Evolutionary conservation across 2,329 filamentous ascomycete species (phyloP), one percentile per base, ranked within the genome.

Genomic region (Claviceps pusilla): DNA sequence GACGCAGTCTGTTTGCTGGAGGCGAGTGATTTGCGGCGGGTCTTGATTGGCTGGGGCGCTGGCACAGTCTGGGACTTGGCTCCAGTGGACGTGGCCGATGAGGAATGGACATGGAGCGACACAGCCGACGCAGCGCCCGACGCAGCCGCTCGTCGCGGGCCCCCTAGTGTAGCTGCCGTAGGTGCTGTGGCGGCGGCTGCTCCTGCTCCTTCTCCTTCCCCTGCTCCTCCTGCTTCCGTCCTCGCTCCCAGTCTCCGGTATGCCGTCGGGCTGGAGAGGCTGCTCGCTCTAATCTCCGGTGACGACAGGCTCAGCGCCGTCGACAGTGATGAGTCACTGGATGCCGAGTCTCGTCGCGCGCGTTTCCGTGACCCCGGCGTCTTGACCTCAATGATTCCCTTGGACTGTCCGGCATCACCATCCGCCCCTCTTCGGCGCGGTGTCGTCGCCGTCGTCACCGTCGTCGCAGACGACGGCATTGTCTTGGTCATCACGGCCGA

Each of bases 301-400:
- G 70, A 71, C 48, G 69, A 68, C 52, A 72, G 61, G 59, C 65
- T 71, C 64, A 66, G 63, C 47, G 63, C 64, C 19, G 69, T 69
- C 19, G 70, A 72, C 31, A 73, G 65, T n/a, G 71, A 72, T 24
- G 71, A 73, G 59, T 71, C 69, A 63, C 70, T 73, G 7, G 68
- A 69, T 35, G 61, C 67, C 39, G 70, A 73, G 54, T 66, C 65
- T 41, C 68, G 63, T 46, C 70, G 63, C 33, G 58, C 58, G 54
- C 66, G 63, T 63, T 62, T 68, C 29, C 66, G 64, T 54, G 67
- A 66, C 37, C 55, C 50, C n/a, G 69, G 69, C 33, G 69, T 72
- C 56, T 66, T 62, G 24, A 65, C 59, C 33, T 62, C 64, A 54
- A 57, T 61, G 41, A 60, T 58, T 50, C 46, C 39, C 41, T 35